Evolutionary conservation across 768 basidiomycete genomes (phyloP).

Genomic region (Termitomyces sp.): DNA sequence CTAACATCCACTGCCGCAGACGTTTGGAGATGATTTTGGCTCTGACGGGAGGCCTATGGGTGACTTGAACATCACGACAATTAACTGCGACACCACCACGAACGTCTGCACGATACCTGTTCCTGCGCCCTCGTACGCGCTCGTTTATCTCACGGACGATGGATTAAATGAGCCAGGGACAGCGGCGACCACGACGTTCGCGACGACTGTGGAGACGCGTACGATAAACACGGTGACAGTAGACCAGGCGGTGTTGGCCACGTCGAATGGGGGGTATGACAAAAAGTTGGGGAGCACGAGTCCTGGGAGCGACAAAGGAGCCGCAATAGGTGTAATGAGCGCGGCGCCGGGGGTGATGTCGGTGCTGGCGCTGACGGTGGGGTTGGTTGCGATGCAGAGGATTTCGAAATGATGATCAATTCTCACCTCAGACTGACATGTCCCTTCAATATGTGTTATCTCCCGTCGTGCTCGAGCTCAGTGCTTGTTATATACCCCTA

Average conservation of each 20-base stretch:
- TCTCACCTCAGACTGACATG: background rate
- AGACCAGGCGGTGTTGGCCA: slow-evolving; percentile 49
- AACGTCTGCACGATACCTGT: slow-evolving; percentile 57
- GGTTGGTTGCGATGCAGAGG: slow-evolving; percentile 1
- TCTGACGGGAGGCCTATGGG: slow-evolving; percentile 65
- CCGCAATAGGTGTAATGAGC: background rate
- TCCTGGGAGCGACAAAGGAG: slow-evolving; percentile 23
- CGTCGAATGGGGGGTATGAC: slow-evolving; percentile 52
- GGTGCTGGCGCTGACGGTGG: slow-evolving; percentile 6
- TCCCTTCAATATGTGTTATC: too few relatives aligned
- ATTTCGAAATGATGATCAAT: background rate
- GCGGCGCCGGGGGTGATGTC: background rate
- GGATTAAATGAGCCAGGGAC: slow-evolving; percentile 30
- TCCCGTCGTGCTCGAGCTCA: too few relatives aligned
- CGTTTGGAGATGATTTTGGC: slow-evolving; percentile 51
- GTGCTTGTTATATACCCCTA: too few relatives aligned
- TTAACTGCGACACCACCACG: slow-evolving; percentile 48
- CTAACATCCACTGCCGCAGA: slow-evolving; percentile 26
- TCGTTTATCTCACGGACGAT: slow-evolving; percentile 58
- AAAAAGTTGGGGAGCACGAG: slow-evolving; percentile 34
- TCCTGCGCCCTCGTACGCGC: slow-evolving; percentile 60
- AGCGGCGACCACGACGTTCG: slow-evolving; percentile 22
- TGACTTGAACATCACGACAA: slow-evolving; percentile 40
- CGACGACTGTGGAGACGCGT: slow-evolving; percentile 49
- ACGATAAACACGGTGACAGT: slow-evolving; percentile 48